Conservation (phyloP, 2,329 filamentous ascomycete genomes). For the Didymella pomorum region DNA sequence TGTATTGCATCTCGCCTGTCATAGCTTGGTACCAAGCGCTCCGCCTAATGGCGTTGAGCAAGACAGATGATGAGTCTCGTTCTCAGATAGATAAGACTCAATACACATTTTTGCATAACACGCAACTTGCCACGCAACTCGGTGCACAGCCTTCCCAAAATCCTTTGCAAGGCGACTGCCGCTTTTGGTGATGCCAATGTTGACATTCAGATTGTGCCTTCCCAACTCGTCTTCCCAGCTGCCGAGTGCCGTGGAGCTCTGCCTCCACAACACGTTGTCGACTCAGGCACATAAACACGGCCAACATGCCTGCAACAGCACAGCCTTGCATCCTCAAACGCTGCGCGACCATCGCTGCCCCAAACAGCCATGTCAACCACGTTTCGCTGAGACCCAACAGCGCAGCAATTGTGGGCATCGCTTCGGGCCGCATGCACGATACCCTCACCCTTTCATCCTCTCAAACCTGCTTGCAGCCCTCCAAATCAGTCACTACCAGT, state of each 20-base stretch:
- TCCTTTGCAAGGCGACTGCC: not conserved
- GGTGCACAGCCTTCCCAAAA: not conserved
- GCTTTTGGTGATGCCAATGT: constrained; percentile 1
- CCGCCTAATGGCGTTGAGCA: constrained; percentile 39
- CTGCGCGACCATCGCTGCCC: not conserved
- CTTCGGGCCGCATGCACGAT: constrained; percentile 15
- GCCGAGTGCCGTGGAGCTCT: constrained; percentile 9
- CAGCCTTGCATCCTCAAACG: not conserved
- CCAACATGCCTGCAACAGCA: not conserved
- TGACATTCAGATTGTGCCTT: constrained; percentile 3
- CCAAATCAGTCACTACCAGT: constrained; percentile 3
- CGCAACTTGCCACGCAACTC: not conserved
- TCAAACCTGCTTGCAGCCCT: constrained; percentile 14
- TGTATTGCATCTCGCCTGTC: constrained; percentile 36
- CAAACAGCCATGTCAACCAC: constrained; percentile 1
- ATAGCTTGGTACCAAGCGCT: constrained; percentile 43
- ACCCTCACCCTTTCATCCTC: constrained; percentile 6
- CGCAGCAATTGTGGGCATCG: constrained; percentile 12
- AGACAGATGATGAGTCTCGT: constrained; percentile 41
- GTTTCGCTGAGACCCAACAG: constrained; percentile 6
- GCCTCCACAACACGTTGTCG: not conserved
- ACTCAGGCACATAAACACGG: not conserved
- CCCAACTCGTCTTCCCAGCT: not conserved
- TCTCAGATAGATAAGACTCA: constrained; percentile 11
- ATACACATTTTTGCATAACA: not conserved